A percentile compares a stretch with the other conserved stretches of the same genome.
These are phyloP conservation scores for Leccinum obscurum DNA, from an alignment of 768 basidiomycete genomes.

Conservation along the genomic window DNA sequence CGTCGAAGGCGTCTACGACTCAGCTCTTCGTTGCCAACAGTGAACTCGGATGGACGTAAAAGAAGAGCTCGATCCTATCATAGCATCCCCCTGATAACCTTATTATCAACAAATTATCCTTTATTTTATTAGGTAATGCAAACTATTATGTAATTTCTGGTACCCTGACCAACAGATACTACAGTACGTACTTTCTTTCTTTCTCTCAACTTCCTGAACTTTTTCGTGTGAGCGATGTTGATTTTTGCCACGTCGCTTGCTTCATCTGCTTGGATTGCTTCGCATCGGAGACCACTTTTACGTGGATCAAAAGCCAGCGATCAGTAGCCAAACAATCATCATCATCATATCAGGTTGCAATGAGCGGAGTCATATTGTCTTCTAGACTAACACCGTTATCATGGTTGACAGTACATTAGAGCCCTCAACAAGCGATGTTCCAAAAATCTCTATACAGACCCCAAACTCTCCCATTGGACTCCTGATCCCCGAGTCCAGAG, in stretches of 20 bases:
- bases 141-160: not conserved
- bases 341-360: constrained; percentile 6
- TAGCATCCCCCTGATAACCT: constrained; percentile 24
- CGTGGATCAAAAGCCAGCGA: constrained; percentile 1
- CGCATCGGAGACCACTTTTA: not conserved
- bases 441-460: not conserved
- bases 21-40: constrained; percentile 21
- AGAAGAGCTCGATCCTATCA: constrained; percentile 24
- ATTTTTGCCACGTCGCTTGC: not conserved
- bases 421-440: constrained; percentile 3
- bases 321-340: constrained; percentile 16
- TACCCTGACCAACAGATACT: not conserved
- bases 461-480: constrained; percentile 27
- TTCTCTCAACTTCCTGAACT: not conserved
- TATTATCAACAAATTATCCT: constrained; percentile 15
- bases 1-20: constrained; percentile 12
- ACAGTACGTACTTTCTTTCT: too few relatives aligned
- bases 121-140: constrained; percentile 6
- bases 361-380: not conserved
- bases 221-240: not conserved
- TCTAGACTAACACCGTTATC: constrained; percentile 12
- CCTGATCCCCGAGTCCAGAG: constrained; percentile 50
- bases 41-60: constrained; percentile 35
- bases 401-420: constrained; percentile 15
- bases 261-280: not conserved